Conservation (phyloP, 2,329 filamentous ascomycete genomes). For the Fusarium newnesense region DNA sequence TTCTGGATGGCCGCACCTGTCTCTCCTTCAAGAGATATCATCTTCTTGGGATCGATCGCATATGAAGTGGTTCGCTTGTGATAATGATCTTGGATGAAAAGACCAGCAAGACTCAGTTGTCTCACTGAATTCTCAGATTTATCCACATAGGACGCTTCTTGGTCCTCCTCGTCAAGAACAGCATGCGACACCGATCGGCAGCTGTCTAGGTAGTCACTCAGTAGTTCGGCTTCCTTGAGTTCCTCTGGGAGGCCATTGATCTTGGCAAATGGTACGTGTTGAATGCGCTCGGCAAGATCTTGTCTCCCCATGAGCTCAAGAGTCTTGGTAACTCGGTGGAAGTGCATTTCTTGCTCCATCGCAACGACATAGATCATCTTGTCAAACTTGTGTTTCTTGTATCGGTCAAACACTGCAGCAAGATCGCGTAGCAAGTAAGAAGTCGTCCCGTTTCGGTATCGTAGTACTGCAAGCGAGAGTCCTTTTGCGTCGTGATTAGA, state of each 20-base stretch:
- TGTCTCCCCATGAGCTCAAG: slow-evolving; percentile 50
- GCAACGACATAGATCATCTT: slow-evolving; percentile 85
- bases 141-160: slow-evolving; percentile 10
- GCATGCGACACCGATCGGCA: slow-evolving; percentile 15
- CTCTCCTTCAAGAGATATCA: slow-evolving; percentile 43
- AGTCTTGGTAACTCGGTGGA: slow-evolving; percentile 75
- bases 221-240: slow-evolving; percentile 18
- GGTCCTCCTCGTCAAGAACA: slow-evolving; percentile 8
- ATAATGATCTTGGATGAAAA: slow-evolving; percentile 41
- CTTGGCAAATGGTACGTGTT: slow-evolving; percentile 62
- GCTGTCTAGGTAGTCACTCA: slow-evolving; percentile 36
- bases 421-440: slow-evolving; percentile 75
- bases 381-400: slow-evolving; percentile 71
- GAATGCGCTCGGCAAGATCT: slow-evolving; percentile 48
- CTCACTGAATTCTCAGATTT: slow-evolving; percentile 23
- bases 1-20: rapidly evolving
- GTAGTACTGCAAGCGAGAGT: slow-evolving; percentile 73
- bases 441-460: slow-evolving; percentile 61
- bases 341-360: slow-evolving; percentile 76
- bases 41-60: slow-evolving; percentile 39
- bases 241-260: slow-evolving; percentile 52
- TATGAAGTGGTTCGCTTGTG: slow-evolving; percentile 42
- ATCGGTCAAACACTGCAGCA: slow-evolving; percentile 72
- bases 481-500: slow-evolving; percentile 78
- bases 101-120: slow-evolving; percentile 22